Evolutionary conservation across 108 stramenopile genomes (phyloP).

Genomic region (Phaeodactylum tricornutum): DNA sequence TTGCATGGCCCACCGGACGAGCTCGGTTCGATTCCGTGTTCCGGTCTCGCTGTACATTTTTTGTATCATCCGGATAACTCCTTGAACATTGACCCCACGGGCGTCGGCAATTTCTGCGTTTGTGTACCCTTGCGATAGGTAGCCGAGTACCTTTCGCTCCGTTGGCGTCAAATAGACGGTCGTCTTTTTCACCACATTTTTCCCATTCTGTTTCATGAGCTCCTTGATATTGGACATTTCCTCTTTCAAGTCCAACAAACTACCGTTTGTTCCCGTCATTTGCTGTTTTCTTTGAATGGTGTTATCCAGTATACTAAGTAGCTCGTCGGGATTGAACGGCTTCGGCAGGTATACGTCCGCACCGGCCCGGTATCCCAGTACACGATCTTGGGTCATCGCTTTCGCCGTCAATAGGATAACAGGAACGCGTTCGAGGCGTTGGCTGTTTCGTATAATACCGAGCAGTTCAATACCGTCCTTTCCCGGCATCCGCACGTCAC

Average conservation of each 20-base stretch:
- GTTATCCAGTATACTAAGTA: slow-evolving; percentile 62
- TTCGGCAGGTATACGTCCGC: slow-evolving; percentile 82
- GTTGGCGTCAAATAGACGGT: slow-evolving; percentile 37
- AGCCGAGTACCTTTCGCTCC: slow-evolving; percentile 41
- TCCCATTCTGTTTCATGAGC: slow-evolving; percentile 31
- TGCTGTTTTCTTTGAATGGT: slow-evolving; percentile 26
- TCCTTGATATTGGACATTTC: slow-evolving; percentile 57
- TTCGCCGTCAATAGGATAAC: slow-evolving; percentile 72
- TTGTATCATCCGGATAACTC: slow-evolving; percentile 48
- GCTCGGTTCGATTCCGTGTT: slow-evolving; percentile 48
- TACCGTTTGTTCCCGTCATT: slow-evolving; percentile 10
- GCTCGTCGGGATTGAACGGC: slow-evolving; percentile 81
- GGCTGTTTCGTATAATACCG: slow-evolving; percentile 39
- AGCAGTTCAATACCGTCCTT: slow-evolving; percentile 68
- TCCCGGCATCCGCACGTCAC: slow-evolving; percentile 44
- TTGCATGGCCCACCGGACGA: slow-evolving; percentile 55
- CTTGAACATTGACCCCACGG: slow-evolving; percentile 19
- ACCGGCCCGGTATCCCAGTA: slow-evolving; percentile 67
- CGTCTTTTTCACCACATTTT: slow-evolving; percentile 19
- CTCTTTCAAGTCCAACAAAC: slow-evolving; percentile 35
- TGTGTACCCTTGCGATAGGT: slow-evolving; percentile 44
- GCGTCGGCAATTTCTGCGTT: slow-evolving; percentile 59
- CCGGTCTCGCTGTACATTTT: slow-evolving; percentile 55
- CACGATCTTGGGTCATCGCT: slow-evolving; percentile 61
- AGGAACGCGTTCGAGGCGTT: slow-evolving; percentile 33